Percentiles rank a stretch among this genome's conserved stretches.
These are phyloP conservation scores for Kluyveromyces aestuarii DNA, from an alignment of 805 yeast species.

Conservation along the genomic window DNA sequence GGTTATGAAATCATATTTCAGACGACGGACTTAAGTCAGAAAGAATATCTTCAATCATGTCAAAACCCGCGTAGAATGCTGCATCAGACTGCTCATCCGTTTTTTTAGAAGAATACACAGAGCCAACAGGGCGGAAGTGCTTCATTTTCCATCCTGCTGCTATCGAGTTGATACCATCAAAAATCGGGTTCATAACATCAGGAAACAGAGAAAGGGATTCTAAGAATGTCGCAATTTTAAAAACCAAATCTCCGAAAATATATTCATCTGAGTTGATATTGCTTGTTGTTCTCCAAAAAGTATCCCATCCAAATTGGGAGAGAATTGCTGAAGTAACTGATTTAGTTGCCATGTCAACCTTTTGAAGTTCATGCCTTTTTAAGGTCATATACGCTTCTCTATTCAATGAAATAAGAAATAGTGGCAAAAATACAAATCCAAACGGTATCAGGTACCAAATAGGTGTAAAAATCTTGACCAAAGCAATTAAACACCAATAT, in stretches of 20 bases:
- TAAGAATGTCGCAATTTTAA: background rate
- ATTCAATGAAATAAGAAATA: background rate
- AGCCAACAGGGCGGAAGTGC: background rate
- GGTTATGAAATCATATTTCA: no score
- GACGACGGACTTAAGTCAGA: background rate
- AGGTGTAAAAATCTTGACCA: constrained; percentile 5
- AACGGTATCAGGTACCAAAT: constrained; percentile 4
- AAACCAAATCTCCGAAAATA: background rate
- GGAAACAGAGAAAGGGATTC: constrained; percentile 2
- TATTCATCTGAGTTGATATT: background rate
- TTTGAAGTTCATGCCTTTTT: background rate
- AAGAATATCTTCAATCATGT: background rate
- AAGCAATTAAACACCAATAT: constrained; percentile 8
- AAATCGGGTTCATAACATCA: background rate
- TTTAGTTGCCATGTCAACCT: background rate
- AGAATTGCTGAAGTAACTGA: background rate
- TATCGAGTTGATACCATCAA: background rate
- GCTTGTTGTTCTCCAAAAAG: background rate
- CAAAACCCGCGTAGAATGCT: background rate
- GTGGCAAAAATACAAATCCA: constrained; percentile 1
- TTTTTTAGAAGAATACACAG: background rate
- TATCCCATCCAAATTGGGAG: background rate
- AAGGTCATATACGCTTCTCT: constrained; percentile 1
- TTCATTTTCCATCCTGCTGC: background rate
- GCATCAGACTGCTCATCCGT: background rate